A percentile compares a stretch with the other conserved stretches of the same genome.
These are phyloP conservation scores for Chenopodium quinoa DNA, from an alignment of 148 eudicot species.

Conservation along the genomic window DNA sequence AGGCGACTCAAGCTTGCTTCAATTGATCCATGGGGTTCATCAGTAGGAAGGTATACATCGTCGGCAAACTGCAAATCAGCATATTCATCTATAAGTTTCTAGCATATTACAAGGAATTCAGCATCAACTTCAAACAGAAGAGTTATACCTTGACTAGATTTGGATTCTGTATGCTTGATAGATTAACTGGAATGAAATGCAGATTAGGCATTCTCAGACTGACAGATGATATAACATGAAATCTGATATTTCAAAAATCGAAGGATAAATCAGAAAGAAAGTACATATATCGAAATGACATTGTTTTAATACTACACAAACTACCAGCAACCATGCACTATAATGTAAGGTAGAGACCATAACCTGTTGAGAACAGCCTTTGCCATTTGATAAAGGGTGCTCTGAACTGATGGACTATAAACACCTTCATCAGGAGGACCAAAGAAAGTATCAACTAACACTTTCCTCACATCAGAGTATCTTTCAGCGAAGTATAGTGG, in stretches of 20 bases:
- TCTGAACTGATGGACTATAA: slow-evolving; percentile 95
- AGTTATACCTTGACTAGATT: slow-evolving; percentile 73
- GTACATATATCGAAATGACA: background rate
- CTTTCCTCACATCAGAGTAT: slow-evolving; percentile 63
- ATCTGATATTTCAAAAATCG: slow-evolving; percentile 43
- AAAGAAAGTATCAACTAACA: slow-evolving; percentile 68
- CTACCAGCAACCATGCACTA: background rate
- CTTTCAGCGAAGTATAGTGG: slow-evolving; percentile 62
- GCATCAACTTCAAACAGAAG: background rate
- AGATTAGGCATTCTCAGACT: slow-evolving; percentile 89
- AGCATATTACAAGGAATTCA: background rate
- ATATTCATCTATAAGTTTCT: slow-evolving; percentile 9
- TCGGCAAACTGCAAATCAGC: slow-evolving; percentile 65
- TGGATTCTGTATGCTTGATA: slow-evolving; percentile 68
- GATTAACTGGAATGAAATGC: slow-evolving; percentile 87
- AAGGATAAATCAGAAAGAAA: background rate
- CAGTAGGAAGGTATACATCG: slow-evolving; percentile 82
- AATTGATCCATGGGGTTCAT: slow-evolving; percentile 91
- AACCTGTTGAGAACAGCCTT: slow-evolving; percentile 83
- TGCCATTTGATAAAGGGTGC: slow-evolving; percentile 88
- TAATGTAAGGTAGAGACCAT: slow-evolving; percentile 15
- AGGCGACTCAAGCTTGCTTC: slow-evolving; percentile 82
- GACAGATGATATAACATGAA: slow-evolving; percentile 65
- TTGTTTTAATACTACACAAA: background rate
- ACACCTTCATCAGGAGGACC: slow-evolving; percentile 83